Conservation (phyloP, 1,139 yeast genomes). For the Spathaspora sp. region DNA sequence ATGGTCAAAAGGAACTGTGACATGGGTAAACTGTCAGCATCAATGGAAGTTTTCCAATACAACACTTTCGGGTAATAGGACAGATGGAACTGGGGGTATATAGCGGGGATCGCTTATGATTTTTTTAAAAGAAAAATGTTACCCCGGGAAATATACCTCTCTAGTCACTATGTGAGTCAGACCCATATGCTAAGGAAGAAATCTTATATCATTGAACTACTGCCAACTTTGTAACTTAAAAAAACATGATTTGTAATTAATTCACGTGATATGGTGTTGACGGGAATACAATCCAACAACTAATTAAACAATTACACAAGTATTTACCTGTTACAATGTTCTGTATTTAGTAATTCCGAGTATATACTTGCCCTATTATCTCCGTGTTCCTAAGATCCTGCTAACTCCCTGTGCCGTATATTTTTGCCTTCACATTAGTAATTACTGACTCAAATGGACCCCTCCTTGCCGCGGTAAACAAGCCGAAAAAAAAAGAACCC, state of each 20-base stretch:
- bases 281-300: too few relatives aligned
- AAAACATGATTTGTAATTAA: neutral
- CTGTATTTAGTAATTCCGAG: too few relatives aligned
- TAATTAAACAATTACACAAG: too few relatives aligned
- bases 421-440: neutral
- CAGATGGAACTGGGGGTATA: neutral
- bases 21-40: neutral
- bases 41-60: neutral
- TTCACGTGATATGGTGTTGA: conserved; percentile 1
- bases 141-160: too few relatives aligned
- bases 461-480: neutral
- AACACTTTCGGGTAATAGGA: neutral
- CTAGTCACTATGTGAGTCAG: too few relatives aligned
- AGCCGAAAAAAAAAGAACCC: neutral
- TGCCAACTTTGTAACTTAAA: too few relatives aligned
- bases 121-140: too few relatives aligned
- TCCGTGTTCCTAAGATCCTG: neutral
- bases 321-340: too few relatives aligned
- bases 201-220: too few relatives aligned
- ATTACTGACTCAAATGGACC: neutral
- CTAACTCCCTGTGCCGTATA: neutral
- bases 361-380: neutral
- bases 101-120: too few relatives aligned
- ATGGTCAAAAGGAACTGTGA: neutral
- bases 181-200: too few relatives aligned